Evolutionary conservation across 805 yeast species (phyloP), one percentile per base, ranked within the genome.

Genomic region (Pichia gijzeniarum): DNA sequence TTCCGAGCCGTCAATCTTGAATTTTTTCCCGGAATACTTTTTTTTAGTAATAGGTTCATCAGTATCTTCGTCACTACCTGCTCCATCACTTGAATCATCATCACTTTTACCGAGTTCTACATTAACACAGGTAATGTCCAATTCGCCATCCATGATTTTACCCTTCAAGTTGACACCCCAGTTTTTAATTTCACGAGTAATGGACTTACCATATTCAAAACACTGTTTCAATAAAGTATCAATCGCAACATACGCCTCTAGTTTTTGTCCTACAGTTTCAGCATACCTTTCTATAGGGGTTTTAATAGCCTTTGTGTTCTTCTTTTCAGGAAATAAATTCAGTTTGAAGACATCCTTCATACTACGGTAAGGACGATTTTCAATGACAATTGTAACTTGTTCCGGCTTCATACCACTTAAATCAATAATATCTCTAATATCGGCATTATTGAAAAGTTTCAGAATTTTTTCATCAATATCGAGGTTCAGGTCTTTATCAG

Each of bases 211-310:
- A 53, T 85, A 82, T 16, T 77, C 75, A 9, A 89, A 79, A 68
- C 99, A 93, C 53, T 80, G 77, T 48, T 79, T 79, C 50, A 93
- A 87, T 53, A 93, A 70, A n/a, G 95, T 83, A 55, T 91, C 98
- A 37, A 93, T 95, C 0, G 99, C 98, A 50, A 81, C 82, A 61
- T 93, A 93, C 5, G 98, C 98, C 56, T 80, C 78, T 51, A 93
- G 70, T 14, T 88, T 82, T 51, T 74, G 68, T 39, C 76, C 76
- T 4, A 90, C 76, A 34, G 77, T 82, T 52, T 83, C 91, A 19
- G 88, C 75, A 40, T 87, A 72, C 57, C 78, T 76, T 54, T 83
- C 83, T 10, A 96, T 96, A 61, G 63, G 41, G n/a, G n/a, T 8
- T 28, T 43, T 44, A n/a, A 8, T 17, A 14, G n/a, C 28, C 18